Base-by-base conservation (phyloP, 2,329 filamentous ascomycete genomes). In the Nannizziopsis arthrosporioides region DNA sequence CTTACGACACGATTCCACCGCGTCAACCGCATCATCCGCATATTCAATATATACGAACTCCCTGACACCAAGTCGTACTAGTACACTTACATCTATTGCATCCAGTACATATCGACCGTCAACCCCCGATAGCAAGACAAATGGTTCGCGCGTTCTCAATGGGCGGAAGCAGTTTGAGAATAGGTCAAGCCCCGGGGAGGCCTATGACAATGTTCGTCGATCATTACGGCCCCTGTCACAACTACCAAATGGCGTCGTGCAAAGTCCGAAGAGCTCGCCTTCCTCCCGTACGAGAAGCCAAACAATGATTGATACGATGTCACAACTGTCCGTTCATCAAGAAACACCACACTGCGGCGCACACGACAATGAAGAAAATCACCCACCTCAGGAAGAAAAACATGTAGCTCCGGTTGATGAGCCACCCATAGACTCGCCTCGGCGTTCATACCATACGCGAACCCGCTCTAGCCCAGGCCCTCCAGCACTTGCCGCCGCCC, bases 171-270 rank as follows among this genome's bases (percentile, higher is more conserved):
- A 63, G 45, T 56, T 63, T 43, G 73, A 74, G 42, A 85, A 90
- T 27, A 36, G 55, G 51, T 51, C 61, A 32, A 75, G 68, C 52
- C 72, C 78, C n/a, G 78, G 80, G 31, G 80, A 77, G 56, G 73
- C 82, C 53, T 89, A 87, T 61, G 79, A 77, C 55, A 82, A 75
- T 55, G 76, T 84, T 51, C 82, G 87, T 46, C 83, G 85, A 59
- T 88, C 85, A 17, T 71, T 94, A 51, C 80, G 86, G 42, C 84
- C 84, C 18, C 73, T 88, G 5, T 78, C 82, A 2, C 83, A 85
- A 60, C 71, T 77, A 1, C 82, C 84, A 2, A 76, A 72, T 47
- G 54, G 69, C 11, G 63, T 69, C 39, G 63, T 73, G 22, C 63
- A 71, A 9, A 51, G 54, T 17, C 49, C 53, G 14, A 65, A 63